Evolutionary conservation across 169 alveolate genomes (phyloP), one percentile per base, ranked within the genome.

Genomic region (Cryptosporidium tyzzeri): DNA sequence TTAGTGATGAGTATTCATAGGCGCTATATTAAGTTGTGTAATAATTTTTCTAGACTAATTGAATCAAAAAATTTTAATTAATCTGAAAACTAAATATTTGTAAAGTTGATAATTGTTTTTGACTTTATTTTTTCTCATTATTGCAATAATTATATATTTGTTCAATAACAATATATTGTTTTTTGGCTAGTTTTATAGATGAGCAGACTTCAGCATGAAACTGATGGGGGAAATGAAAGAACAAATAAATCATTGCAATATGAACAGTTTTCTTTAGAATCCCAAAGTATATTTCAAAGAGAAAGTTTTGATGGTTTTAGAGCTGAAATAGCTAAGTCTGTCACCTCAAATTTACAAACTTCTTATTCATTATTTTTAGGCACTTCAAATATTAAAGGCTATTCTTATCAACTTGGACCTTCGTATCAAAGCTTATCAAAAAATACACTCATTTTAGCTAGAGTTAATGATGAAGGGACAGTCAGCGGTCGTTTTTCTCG

Each of bases 221-320:
- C 29, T 0, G 26, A 70, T 44, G 44, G 41, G 35, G 84, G 37
- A 21, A 6, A 70, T 29, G 84, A 48, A 70, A 35, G 16, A 45
- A n/a, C 65, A 45, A 70, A 41, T 41, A 59, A 80, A 65, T 44
- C 69, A 8, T 26, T 59, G 18, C 89, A 80, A 41, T 95, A 85
- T 84, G 97, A 95, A 92, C 93, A 95, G 69, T 84, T 96, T 70
- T 86, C 95, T 44, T 92, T 95, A 48, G 98, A 96, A 92, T 93
- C 93, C 92, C 93, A 94, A 92, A 94, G 91, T 80, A 93, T 96
- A 41, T 92, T 96, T 26, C 93, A 96, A 14, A 97, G 94, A 91
- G 98, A 96, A 86, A 95, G 92, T 71, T 96, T 94, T 75, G 98
- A 96, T 92, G 98, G 98, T 4, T 94, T 96, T 92, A 91, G 98